Conservation (phyloP, 2,329 filamentous ascomycete genomes). For the Aspergillus pseudoviridinutans region DNA sequence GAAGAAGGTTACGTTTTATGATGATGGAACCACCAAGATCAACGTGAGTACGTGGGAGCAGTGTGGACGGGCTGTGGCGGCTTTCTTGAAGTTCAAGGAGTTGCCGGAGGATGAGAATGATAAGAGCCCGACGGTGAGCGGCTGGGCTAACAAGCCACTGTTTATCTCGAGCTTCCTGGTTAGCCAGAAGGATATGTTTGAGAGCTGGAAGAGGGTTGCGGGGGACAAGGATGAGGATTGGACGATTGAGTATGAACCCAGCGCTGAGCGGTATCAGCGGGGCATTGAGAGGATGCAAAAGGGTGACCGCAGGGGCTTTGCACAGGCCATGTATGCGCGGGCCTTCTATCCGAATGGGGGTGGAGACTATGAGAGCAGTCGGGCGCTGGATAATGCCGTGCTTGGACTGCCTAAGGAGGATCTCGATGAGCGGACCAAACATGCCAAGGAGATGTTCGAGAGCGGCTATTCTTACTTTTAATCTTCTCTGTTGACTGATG, state of each 20-base stretch:
- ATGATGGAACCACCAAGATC: constrained; percentile 55
- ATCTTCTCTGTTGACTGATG: not conserved
- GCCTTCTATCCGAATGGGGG: constrained; percentile 47
- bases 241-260: constrained; percentile 50
- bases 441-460: constrained; percentile 21
- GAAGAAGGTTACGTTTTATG: constrained; percentile 44
- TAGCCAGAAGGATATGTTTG: constrained; percentile 62
- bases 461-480: not conserved
- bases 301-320: constrained; percentile 43
- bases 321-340: constrained; percentile 51
- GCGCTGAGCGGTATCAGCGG: constrained; percentile 44
- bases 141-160: constrained; percentile 42
- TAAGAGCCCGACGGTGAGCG: constrained; percentile 28
- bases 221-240: constrained; percentile 57
- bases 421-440: constrained; percentile 53
- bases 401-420: constrained; percentile 56
- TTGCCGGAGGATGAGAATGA: constrained; percentile 5
- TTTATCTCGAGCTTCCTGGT: constrained; percentile 54
- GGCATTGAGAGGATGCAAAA: constrained; percentile 43
- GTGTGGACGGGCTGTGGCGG: constrained; percentile 50
- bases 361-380: constrained; percentile 36
- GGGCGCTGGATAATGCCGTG: constrained; percentile 44
- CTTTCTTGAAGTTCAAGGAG: constrained; percentile 43
- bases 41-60: constrained; percentile 60
- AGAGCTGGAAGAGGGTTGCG: constrained; percentile 53